These are phyloP conservation scores for Phytophthora syringae DNA, from an alignment of 352 stramenopile genomes.

Conservation along the genomic window DNA sequence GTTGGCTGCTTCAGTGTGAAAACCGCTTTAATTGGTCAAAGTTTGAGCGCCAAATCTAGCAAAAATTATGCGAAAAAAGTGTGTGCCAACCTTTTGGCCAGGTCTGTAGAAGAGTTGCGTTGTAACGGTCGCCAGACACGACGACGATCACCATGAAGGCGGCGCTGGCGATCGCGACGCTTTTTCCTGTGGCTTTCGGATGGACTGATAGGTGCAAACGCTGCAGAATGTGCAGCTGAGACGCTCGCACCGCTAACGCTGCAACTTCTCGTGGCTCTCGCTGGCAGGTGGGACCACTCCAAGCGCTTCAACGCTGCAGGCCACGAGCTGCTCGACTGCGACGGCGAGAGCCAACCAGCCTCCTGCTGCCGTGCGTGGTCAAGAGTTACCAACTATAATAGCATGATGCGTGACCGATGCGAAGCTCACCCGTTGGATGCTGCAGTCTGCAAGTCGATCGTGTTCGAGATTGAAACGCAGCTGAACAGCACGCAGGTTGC, in stretches of 20 bases:
- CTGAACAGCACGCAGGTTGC: constrained; percentile 73
- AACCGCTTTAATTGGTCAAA: too few relatives aligned
- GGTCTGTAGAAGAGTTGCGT: not conserved
- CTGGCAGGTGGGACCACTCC: constrained; percentile 78
- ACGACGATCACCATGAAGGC: constrained; percentile 26
- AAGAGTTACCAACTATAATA: not conserved
- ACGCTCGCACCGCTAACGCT: not conserved
- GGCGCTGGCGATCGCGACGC: constrained; percentile 12
- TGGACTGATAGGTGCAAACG: constrained; percentile 62
- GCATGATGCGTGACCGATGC: too few relatives aligned
- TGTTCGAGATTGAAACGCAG: constrained; percentile 83
- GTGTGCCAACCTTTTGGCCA: too few relatives aligned
- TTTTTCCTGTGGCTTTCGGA: constrained; percentile 34
- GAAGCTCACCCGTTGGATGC: too few relatives aligned
- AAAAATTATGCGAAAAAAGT: too few relatives aligned
- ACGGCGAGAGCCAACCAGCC: constrained; percentile 52
- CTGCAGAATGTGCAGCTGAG: not conserved
- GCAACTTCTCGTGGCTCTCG: not conserved
- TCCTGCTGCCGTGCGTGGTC: constrained; percentile 77
- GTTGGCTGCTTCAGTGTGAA: too few relatives aligned
- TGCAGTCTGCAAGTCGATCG: constrained; percentile 83
- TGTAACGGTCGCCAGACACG: constrained; percentile 2
- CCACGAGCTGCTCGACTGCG: constrained; percentile 67
- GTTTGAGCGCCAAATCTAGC: too few relatives aligned
- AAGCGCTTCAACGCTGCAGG: constrained; percentile 77